These are phyloP conservation scores for Hymenotorrendiella dingleyae DNA, from an alignment of 2,329 filamentous ascomycete genomes.

Conservation along the genomic window DNA sequence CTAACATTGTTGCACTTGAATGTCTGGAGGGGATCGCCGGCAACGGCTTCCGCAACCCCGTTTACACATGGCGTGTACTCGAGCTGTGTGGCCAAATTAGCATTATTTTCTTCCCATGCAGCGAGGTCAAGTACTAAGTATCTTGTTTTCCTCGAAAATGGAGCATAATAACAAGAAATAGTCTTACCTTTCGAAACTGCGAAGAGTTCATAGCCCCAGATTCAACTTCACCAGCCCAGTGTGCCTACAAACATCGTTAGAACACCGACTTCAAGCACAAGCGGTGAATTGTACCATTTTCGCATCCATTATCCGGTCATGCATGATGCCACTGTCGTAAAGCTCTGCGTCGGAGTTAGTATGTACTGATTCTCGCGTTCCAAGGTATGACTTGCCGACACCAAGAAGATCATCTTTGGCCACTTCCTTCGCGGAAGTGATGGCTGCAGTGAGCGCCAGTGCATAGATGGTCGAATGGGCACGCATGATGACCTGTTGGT, in stretches of 20 bases:
- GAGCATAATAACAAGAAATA: constrained; percentile 8
- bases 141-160: too few relatives aligned
- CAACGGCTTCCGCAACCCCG: constrained; percentile 9
- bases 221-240: constrained; percentile 24
- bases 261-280: neutral
- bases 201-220: constrained; percentile 32
- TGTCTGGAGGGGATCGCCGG: constrained; percentile 17
- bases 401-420: constrained; percentile 6
- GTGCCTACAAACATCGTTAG: constrained; percentile 21
- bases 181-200: constrained; percentile 19
- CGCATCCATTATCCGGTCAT: constrained; percentile 3
- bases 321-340: constrained; percentile 7
- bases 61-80: constrained; percentile 9
- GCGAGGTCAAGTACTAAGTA: too few relatives aligned
- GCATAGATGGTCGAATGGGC: neutral
- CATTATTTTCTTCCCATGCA: constrained; percentile 1
- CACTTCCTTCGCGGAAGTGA: constrained; percentile 4
- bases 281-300: constrained; percentile 5
- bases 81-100: constrained; percentile 6
- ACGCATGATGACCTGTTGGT: constrained; percentile 3
- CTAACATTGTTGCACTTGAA: constrained; percentile 38
- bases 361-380: neutral
- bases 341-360: neutral
- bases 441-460: constrained; percentile 1
- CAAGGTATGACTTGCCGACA: neutral